Conservation (phyloP, 164 flowering plant species). For the Berberis vulgaris region DNA sequence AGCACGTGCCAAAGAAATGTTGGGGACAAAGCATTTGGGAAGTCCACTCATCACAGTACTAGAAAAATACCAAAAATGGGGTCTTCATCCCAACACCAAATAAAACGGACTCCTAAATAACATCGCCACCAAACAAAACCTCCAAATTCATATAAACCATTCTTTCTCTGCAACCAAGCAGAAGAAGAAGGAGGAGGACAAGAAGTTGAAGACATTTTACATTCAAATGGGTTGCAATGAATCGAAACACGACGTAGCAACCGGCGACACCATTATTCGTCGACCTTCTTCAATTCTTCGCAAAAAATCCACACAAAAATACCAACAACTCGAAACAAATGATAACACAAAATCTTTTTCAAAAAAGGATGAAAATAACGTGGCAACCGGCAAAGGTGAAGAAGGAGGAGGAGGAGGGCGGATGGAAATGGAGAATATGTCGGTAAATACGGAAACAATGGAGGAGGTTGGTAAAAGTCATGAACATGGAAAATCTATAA, state of each 20-base stretch:
- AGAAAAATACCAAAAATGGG: too few species aligned
- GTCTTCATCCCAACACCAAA: too few species aligned
- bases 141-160: neutral
- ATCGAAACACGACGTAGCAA: conserved; percentile 14
- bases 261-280: conserved; percentile 6
- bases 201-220: neutral
- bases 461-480: neutral
- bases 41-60: too few species aligned
- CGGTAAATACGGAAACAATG: neutral
- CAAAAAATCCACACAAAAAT: conserved; percentile 1
- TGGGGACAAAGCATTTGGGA: too few species aligned
- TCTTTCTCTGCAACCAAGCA: neutral
- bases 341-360: neutral
- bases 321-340: neutral
- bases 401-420: conserved; percentile 6
- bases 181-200: neutral
- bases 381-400: neutral
- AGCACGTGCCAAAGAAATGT: too few species aligned
- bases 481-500: neutral
- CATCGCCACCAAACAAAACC: neutral
- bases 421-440: neutral
- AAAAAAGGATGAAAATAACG: neutral
- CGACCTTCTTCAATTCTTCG: neutral
- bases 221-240: conserved; percentile 18
- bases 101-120: too few species aligned